These are phyloP conservation scores for Massarina eburnea DNA, from an alignment of 2,329 filamentous ascomycete species.

Conservation along the genomic window DNA sequence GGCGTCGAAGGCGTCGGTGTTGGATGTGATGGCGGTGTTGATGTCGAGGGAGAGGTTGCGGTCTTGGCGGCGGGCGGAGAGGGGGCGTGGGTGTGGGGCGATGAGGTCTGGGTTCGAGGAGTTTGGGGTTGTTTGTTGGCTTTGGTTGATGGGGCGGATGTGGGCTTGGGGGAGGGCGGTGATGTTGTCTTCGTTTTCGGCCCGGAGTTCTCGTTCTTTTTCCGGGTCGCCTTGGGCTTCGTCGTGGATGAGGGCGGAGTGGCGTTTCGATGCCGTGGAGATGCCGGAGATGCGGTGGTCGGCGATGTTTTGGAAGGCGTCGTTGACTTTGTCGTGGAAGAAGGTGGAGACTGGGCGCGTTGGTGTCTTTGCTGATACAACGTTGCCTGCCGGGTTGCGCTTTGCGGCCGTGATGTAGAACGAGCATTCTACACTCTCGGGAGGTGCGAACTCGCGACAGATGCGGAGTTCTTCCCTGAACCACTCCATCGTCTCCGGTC, in stretches of 20 bases:
- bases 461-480: constrained; percentile 94
- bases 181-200: constrained; percentile 82
- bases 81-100: constrained; percentile 23
- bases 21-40: constrained; percentile 36
- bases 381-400: constrained; percentile 51
- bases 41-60: constrained; percentile 48
- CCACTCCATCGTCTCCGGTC: constrained; percentile 94
- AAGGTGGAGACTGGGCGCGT: constrained; percentile 67
- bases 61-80: constrained; percentile 47
- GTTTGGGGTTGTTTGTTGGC: constrained; percentile 31
- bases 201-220: constrained; percentile 76
- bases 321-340: constrained; percentile 85
- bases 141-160: constrained; percentile 28
- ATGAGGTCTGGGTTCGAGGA: constrained; percentile 44
- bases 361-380: constrained; percentile 55
- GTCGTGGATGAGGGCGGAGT: constrained; percentile 78
- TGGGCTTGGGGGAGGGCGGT: constrained; percentile 71
- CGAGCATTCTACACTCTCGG: constrained; percentile 86
- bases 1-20: constrained; percentile 43
- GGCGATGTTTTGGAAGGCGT: constrained; percentile 82
- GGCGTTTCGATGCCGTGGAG: constrained; percentile 57
- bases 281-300: constrained; percentile 71
- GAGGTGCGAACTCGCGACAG: constrained; percentile 84
- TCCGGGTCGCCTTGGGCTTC: constrained; percentile 78
- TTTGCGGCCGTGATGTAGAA: constrained; percentile 89